phyloP scores from a whole-genome alignment of 2,329 filamentous ascomycete species.

The Diaporthe sp. region DNA sequence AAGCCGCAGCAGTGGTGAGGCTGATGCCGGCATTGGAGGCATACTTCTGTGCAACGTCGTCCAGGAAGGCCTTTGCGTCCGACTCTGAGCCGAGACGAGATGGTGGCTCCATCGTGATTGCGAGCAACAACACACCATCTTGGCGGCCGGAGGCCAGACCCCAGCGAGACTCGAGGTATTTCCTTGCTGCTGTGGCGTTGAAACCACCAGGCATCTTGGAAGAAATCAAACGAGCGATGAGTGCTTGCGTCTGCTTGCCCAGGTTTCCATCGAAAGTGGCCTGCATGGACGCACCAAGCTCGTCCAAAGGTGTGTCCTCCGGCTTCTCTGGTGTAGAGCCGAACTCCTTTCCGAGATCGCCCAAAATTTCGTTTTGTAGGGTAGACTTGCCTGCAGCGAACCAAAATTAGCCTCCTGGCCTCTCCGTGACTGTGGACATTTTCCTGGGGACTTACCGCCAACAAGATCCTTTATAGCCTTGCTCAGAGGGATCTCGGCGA shows the following conservation, averaged over 20 bases:
- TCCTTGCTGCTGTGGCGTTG: conserved; percentile 96
- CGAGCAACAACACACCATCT: conserved; percentile 89
- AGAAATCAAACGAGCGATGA: conserved; percentile 94
- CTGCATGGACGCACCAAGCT: conserved; percentile 95
- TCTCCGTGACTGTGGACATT: conserved; percentile 14
- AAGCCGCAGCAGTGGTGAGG: conserved; percentile 81
- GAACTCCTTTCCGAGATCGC: conserved; percentile 98
- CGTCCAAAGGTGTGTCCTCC: conserved; percentile 96
- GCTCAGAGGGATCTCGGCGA: conserved; percentile 88
- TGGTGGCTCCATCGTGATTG: conserved; percentile 92
- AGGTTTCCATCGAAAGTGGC: conserved; percentile 98
- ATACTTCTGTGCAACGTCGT: conserved; percentile 91
- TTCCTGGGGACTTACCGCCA: conserved; percentile 79
- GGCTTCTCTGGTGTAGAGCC: conserved; percentile 98
- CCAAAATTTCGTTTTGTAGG: conserved; percentile 97
- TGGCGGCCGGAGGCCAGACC: conserved; percentile 89
- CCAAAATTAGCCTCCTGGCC: conserved; percentile 36
- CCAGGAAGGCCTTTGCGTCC: conserved; percentile 93
- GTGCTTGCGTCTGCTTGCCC: conserved; percentile 93
- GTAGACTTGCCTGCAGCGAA: conserved; percentile 88
- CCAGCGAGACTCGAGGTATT: conserved; percentile 96
- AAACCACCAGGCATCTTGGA: conserved; percentile 99
- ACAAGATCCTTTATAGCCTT: conserved; percentile 99
- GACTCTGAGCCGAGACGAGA: conserved; percentile 89
- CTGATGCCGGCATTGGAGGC: conserved; percentile 86